Evolutionary conservation across 768 basidiomycete genomes (phyloP), one percentile per base, ranked within the genome.

Genomic region (Cyclocybe aegerita): DNA sequence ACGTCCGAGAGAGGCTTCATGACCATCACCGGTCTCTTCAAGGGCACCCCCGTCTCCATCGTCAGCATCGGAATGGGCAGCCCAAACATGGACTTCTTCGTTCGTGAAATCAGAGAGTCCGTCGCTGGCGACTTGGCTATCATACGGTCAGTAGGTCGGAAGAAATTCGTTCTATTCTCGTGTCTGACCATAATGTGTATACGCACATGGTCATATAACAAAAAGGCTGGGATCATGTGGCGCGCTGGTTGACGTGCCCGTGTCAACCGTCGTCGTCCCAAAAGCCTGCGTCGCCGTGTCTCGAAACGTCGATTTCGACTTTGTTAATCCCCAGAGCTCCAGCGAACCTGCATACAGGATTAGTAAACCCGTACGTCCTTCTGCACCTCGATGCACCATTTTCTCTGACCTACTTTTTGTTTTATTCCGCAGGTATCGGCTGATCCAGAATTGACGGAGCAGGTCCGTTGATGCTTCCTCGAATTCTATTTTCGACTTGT

Each of bases 81-180:
- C 52, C 80, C 89, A 0, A 92, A 89, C 68, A 86, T 85, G 71
- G 90, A 93, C 66, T 93, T 92, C 69, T 90, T 92, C 64, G 79
- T 93, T 15, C 80, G 90, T 54, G 90, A 93, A 69, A 81, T 79
- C 17, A 77, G 89, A 53, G 90, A 91, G 65, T 84, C 85, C 57
- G 65, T 90, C 35, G 74, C 65, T 51, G 90, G 90, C 11, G 80
- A 82, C 62, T 72, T 82, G 72, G 64, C 65, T 50, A 65, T 80
- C 41, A 65, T 82, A 59, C 77, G 80, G 79, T 78, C 65, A 43
- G 23, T 23, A 2, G 23, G 23, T 23, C 4, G 23, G 23, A 2
- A 4, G 4, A 23, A 23, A 23, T 4, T 2, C 23, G 23, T 23
- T 23, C 23, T 23, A 4, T 23, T 23, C 23, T 4, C n/a, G n/a